phyloP scores from a whole-genome alignment of 176 grass and related monocot species.

The Cenchrus purpureus region DNA sequence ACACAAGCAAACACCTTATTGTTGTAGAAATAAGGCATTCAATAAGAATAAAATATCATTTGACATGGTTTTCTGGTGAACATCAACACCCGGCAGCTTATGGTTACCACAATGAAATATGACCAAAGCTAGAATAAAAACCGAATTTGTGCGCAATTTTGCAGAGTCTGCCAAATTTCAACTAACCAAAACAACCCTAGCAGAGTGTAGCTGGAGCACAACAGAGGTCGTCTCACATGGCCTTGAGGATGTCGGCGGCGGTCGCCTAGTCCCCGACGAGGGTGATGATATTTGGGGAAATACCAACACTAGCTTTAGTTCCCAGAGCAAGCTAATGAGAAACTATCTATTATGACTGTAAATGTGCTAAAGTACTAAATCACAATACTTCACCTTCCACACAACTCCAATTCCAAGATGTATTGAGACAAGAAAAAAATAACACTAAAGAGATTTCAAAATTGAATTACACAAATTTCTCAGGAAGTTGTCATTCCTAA shows the following conservation, averaged over 20 bases:
- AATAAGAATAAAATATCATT: background rate
- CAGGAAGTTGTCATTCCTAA: too few relatives aligned
- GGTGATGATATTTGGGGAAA: constrained; percentile 54
- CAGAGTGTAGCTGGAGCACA: background rate
- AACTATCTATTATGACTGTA: too few relatives aligned
- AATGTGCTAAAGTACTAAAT: too few relatives aligned
- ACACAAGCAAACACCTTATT: background rate
- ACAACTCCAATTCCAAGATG: too few relatives aligned
- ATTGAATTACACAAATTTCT: too few relatives aligned
- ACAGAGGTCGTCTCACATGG: constrained; percentile 24
- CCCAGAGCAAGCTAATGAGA: too few relatives aligned
- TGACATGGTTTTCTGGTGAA: background rate
- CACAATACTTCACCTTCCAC: too few relatives aligned
- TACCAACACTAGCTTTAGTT: too few relatives aligned
- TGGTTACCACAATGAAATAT: background rate
- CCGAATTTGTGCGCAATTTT: background rate
- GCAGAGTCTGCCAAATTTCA: too few relatives aligned
- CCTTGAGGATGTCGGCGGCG: constrained; percentile 38
- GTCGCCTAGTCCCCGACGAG: constrained; percentile 32
- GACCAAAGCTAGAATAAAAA: background rate
- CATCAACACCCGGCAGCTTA: background rate
- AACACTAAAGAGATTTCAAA: too few relatives aligned
- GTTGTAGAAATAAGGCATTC: background rate
- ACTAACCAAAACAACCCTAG: too few relatives aligned
- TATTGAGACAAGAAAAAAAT: too few relatives aligned